These are phyloP conservation scores for Globisporangium sylvaticum DNA, from an alignment of 352 stramenopile species.

Conservation along the genomic window DNA sequence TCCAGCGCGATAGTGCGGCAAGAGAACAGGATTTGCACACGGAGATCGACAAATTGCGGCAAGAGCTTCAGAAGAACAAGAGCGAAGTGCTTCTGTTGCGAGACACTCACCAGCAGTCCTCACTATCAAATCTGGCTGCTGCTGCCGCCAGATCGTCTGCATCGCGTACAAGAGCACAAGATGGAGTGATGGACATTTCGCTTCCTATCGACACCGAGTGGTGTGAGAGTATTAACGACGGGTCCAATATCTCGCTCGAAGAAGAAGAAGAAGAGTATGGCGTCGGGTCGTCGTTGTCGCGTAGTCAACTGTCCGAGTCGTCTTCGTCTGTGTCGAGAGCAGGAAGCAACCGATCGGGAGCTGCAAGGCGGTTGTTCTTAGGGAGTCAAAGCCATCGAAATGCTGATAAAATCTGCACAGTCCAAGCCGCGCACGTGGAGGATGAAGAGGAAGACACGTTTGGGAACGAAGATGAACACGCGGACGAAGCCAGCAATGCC, in stretches of 20 bases:
- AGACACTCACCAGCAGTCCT: neutral
- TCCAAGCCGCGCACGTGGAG: neutral
- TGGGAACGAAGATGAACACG: neutral
- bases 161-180: no score
- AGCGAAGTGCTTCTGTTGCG: neutral
- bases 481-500: constrained; percentile 12
- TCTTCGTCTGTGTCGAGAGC: constrained; percentile 11
- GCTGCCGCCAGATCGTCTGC: neutral
- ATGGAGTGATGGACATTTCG: constrained; percentile 20
- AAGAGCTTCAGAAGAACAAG: constrained; percentile 39
- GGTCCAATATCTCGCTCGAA: constrained; percentile 25
- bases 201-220: constrained; percentile 18
- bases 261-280: constrained; percentile 20
- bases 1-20: constrained; percentile 45
- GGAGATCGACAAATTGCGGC: constrained; percentile 52
- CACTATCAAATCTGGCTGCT: neutral
- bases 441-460: neutral
- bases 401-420: neutral
- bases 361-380: constrained; percentile 6
- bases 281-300: constrained; percentile 47
- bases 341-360: neutral
- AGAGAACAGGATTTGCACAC: constrained; percentile 42
- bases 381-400: neutral
- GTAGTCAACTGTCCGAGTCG: constrained; percentile 52
- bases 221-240: constrained; percentile 24